Conservation (phyloP, 306 rosid genomes). For the Cicer pinnatifidum region DNA sequence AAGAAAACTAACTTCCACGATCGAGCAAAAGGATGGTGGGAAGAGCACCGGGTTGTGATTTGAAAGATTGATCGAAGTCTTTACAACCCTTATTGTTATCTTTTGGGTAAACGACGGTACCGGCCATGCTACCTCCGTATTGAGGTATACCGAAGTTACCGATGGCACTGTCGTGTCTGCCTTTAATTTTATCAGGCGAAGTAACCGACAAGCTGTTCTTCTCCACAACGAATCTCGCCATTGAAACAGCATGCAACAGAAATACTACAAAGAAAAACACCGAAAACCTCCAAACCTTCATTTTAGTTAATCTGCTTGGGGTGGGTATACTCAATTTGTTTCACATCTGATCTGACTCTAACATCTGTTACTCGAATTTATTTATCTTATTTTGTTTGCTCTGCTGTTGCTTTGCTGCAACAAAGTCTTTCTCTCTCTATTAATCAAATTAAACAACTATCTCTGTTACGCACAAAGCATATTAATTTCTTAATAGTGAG, state of each 20-base stretch:
- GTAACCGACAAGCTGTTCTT: slow-evolving; percentile 88
- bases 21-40: slow-evolving; percentile 80
- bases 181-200: slow-evolving; percentile 72
- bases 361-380: too few relatives aligned
- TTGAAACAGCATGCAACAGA: slow-evolving; percentile 48
- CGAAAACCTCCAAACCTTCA: slow-evolving; percentile 60
- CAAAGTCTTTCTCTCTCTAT: too few relatives aligned
- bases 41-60: slow-evolving; percentile 78
- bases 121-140: slow-evolving; percentile 93
- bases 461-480: too few relatives aligned
- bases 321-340: too few relatives aligned
- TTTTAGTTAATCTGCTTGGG: not conserved
- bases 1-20: slow-evolving; percentile 72
- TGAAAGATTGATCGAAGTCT: slow-evolving; percentile 61
- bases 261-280: slow-evolving; percentile 56
- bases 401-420: too few relatives aligned
- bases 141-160: slow-evolving; percentile 93
- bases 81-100: slow-evolving; percentile 76
- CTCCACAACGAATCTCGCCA: slow-evolving; percentile 84
- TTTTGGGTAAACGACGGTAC: slow-evolving; percentile 67
- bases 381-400: too few relatives aligned
- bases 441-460: too few relatives aligned
- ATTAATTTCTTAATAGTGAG: too few relatives aligned
- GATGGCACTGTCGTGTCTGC: slow-evolving; percentile 81
- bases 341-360: too few relatives aligned